Evolutionary conservation across 1,284 basidiomycete species (phyloP).

Genomic region (Porogramme epimiltina): DNA sequence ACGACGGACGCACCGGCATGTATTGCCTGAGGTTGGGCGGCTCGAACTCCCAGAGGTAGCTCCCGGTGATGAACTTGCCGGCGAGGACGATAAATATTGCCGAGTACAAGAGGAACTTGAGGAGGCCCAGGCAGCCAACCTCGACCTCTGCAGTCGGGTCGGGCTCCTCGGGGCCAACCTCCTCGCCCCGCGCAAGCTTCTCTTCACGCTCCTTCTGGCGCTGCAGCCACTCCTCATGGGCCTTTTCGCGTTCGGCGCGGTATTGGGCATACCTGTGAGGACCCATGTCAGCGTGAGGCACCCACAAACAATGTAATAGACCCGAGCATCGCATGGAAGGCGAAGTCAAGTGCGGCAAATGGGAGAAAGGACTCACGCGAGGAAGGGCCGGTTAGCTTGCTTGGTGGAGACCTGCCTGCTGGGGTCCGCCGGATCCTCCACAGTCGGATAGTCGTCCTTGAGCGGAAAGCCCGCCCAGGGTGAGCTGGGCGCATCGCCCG

Average conservation of each 20-base stretch:
- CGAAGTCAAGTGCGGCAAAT: background rate
- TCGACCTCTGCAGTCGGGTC: constrained; percentile 73
- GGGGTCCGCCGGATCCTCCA: constrained; percentile 56
- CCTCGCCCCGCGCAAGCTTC: constrained; percentile 72
- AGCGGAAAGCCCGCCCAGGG: constrained; percentile 31
- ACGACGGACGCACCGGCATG: constrained; percentile 26
- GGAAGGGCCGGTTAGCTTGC: constrained; percentile 78
- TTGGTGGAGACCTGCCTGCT: constrained; percentile 74
- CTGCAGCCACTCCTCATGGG: constrained; percentile 67
- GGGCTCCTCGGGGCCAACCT: constrained; percentile 67
- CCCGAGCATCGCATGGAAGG: background rate
- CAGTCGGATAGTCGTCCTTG: constrained; percentile 43
- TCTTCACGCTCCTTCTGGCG: constrained; percentile 71
- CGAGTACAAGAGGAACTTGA: constrained; percentile 68
- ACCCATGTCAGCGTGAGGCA: background rate
- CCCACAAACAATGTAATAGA: background rate
- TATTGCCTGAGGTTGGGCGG: constrained; percentile 27
- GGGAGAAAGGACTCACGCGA: constrained; percentile 57
- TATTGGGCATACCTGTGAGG: constrained; percentile 66
- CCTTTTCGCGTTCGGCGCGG: constrained; percentile 57
- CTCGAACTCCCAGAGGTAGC: constrained; percentile 78
- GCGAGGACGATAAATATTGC: constrained; percentile 57
- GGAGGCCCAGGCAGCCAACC: constrained; percentile 60
- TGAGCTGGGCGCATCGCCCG: constrained; percentile 25
- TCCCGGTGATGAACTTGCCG: constrained; percentile 82